Evolutionary conservation across 768 basidiomycete genomes (phyloP).

Genomic region (Podaxis sp.): DNA sequence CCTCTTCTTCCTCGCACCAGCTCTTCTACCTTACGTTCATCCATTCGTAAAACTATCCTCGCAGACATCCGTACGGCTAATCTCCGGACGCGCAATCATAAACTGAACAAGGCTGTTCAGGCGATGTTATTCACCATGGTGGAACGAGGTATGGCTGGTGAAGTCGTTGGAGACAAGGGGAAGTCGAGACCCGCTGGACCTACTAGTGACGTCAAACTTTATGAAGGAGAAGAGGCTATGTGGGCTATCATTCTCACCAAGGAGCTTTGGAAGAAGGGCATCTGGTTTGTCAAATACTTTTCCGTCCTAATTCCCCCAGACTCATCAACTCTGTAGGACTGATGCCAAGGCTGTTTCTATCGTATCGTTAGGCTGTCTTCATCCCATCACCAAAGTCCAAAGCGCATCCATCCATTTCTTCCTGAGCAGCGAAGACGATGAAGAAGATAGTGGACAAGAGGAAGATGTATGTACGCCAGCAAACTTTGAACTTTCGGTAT

Average conservation of each 20-base stretch:
- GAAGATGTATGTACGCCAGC: conserved; percentile 43
- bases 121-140: conserved; percentile 96
- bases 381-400: conserved; percentile 92
- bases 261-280: conserved; percentile 90
- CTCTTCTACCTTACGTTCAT: conserved; percentile 76
- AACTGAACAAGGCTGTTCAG: conserved; percentile 94
- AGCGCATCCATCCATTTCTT: conserved; percentile 95
- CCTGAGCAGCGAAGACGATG: conserved; percentile 82
- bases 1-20: conserved; percentile 94
- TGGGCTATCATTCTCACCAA: conserved; percentile 95
- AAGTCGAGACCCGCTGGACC: conserved; percentile 50
- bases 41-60: conserved; percentile 91
- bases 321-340: conserved; percentile 48
- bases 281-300: conserved; percentile 57
- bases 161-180: conserved; percentile 83
- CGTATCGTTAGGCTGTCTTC: conserved; percentile 87
- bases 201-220: conserved; percentile 36
- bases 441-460: conserved; percentile 72
- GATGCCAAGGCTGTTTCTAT: conserved; percentile 94
- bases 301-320: neutral
- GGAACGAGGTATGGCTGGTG: conserved; percentile 84
- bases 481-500: neutral
- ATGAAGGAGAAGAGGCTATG: conserved; percentile 84
- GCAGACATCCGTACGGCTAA: conserved; percentile 94
- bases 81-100: conserved; percentile 85